Percentiles rank a stretch among this genome's conserved stretches.
phyloP scores from a whole-genome alignment of 2,329 filamentous ascomycete species.

The Alternaria triticina region DNA sequence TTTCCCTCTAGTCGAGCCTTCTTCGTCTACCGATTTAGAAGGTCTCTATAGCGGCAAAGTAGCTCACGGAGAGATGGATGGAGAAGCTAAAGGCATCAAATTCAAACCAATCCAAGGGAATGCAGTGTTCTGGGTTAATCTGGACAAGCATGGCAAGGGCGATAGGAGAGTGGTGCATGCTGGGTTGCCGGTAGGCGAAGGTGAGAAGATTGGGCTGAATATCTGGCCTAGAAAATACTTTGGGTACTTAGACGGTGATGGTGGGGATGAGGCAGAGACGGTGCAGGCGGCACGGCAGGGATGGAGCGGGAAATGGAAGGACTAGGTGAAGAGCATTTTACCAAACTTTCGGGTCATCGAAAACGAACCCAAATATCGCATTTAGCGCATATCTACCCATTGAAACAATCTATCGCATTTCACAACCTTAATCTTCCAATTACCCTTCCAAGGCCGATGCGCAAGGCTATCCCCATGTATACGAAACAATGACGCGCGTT shows the following conservation, averaged over 20 bases:
- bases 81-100: constrained; percentile 45
- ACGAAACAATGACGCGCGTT: background rate
- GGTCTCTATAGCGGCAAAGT: constrained; percentile 18
- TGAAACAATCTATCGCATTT: background rate
- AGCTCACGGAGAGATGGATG: constrained; percentile 23
- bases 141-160: constrained; percentile 53
- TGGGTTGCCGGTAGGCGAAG: constrained; percentile 61
- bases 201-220: constrained; percentile 66
- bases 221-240: constrained; percentile 56
- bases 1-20: constrained; percentile 26
- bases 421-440: background rate
- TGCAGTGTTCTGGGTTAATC: constrained; percentile 67
- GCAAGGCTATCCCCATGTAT: background rate
- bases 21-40: constrained; percentile 8
- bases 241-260: constrained; percentile 3
- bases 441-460: background rate
- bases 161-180: constrained; percentile 59
- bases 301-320: constrained; percentile 19
- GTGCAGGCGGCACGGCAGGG: background rate
- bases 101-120: constrained; percentile 63
- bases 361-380: background rate
- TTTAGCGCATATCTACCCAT: background rate
- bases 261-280: background rate
- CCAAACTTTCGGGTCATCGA: background rate
- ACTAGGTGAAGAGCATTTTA: background rate